Conservation (phyloP, 2,329 filamentous ascomycete species). For the Chaetomium sp. region DNA sequence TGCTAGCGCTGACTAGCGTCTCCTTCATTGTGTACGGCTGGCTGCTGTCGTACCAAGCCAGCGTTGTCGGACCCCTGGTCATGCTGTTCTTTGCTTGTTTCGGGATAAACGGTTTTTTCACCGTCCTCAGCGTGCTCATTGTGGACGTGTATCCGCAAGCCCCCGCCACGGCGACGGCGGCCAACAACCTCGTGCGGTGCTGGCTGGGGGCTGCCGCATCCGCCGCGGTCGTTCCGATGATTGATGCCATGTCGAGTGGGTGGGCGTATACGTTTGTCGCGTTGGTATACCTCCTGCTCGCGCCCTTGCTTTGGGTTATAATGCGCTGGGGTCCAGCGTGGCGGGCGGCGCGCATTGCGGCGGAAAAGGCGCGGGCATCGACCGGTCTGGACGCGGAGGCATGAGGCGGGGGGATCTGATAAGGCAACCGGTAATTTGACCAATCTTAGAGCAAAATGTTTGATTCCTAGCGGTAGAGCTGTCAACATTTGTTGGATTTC, state of each 20-base stretch:
- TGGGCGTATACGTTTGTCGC: constrained; percentile 56
- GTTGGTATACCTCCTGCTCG: constrained; percentile 44
- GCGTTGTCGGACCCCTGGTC: constrained; percentile 51
- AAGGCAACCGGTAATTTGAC: background rate
- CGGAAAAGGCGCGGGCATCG: constrained; percentile 12
- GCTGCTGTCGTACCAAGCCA: constrained; percentile 48
- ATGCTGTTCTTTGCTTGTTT: constrained; percentile 51
- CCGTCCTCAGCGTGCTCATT: constrained; percentile 54
- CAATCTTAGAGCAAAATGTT: background rate
- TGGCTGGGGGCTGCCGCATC: constrained; percentile 56
- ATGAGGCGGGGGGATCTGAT: background rate
- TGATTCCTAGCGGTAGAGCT: background rate
- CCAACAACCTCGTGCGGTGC: constrained; percentile 59
- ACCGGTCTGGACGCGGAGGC: background rate
- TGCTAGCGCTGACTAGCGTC: constrained; percentile 53
- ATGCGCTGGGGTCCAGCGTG: constrained; percentile 22
- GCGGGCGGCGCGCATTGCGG: constrained; percentile 13
- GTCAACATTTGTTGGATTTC: background rate
- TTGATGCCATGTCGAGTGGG: constrained; percentile 52
- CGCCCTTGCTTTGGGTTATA: constrained; percentile 35
- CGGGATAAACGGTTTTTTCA: constrained; percentile 57
- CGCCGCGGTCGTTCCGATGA: constrained; percentile 56
- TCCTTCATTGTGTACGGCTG: constrained; percentile 56
- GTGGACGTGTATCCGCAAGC: constrained; percentile 58
- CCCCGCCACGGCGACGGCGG: constrained; percentile 57